Percentiles rank a stretch among this genome's conserved stretches.
Evolutionary conservation across 805 yeast species (phyloP).

Genomic region (Blastobotrys parvus): DNA sequence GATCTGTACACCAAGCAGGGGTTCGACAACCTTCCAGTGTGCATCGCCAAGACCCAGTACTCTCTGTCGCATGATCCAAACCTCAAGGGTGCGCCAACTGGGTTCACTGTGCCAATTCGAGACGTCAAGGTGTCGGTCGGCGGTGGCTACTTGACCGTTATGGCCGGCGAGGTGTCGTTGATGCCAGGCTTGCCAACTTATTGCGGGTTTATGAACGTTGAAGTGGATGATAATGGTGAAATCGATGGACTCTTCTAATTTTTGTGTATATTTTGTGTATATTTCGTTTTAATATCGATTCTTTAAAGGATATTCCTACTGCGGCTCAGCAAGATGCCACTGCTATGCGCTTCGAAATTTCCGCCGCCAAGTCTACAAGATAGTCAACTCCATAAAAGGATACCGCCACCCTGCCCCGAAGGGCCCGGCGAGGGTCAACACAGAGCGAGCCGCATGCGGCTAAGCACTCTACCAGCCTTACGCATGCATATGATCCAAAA

Average conservation of each 20-base stretch:
- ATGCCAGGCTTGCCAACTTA: slow-evolving; percentile 96
- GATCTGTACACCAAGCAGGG: slow-evolving; percentile 81
- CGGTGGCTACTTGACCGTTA: slow-evolving; percentile 92
- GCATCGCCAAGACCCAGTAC: slow-evolving; percentile 97
- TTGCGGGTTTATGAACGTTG: slow-evolving; percentile 95
- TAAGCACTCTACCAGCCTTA: too few species aligned
- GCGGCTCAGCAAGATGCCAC: too few species aligned
- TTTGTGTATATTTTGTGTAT: too few species aligned
- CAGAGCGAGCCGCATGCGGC: too few species aligned
- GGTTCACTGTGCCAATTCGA: slow-evolving; percentile 87
- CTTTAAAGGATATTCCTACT: too few species aligned
- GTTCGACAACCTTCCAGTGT: slow-evolving; percentile 81
- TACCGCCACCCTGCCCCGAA: too few species aligned
- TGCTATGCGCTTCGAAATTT: too few species aligned
- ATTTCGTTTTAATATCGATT: too few species aligned
- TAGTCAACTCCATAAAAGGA: too few species aligned
- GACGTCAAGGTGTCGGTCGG: slow-evolving; percentile 93
- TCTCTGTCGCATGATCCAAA: slow-evolving; percentile 90
- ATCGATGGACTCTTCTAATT: slow-evolving; percentile 80
- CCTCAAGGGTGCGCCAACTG: slow-evolving; percentile 91
- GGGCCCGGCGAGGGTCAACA: too few species aligned
- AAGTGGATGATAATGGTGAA: slow-evolving; percentile 84
- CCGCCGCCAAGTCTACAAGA: too few species aligned
- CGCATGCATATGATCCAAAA: too few species aligned
- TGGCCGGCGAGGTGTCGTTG: slow-evolving; percentile 95